phyloP scores from a whole-genome alignment of 768 basidiomycete species.

The Fibroporia radiculosa region DNA sequence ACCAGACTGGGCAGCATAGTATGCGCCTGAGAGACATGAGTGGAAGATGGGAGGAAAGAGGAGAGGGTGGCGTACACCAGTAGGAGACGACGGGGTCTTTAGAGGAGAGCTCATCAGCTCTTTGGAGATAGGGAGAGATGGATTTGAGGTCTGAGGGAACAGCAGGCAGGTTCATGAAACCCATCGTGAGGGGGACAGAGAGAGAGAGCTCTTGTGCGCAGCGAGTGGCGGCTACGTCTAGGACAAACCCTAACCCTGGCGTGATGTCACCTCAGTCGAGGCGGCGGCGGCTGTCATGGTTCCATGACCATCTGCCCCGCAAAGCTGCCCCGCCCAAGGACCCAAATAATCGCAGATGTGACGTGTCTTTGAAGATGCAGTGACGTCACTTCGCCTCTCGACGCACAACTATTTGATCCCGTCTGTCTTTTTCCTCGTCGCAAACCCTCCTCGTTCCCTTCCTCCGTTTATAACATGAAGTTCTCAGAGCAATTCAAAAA shows the following conservation, averaged over 20 bases:
- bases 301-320: too few relatives aligned
- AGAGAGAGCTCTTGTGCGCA: too few relatives aligned
- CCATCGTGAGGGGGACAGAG: too few relatives aligned
- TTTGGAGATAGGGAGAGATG: constrained; percentile 75
- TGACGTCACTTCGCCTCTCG: not conserved
- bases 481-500: constrained; percentile 22
- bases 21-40: constrained; percentile 51
- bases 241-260: too few relatives aligned
- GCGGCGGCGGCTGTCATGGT: too few relatives aligned
- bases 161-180: constrained; percentile 49
- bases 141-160: constrained; percentile 54
- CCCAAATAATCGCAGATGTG: too few relatives aligned
- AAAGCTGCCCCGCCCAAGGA: too few relatives aligned
- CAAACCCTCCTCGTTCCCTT: too few relatives aligned
- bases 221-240: too few relatives aligned
- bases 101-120: constrained; percentile 78
- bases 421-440: not conserved
- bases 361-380: not conserved
- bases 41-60: constrained; percentile 6
- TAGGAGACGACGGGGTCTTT: constrained; percentile 88
- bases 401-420: not conserved
- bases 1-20: constrained; percentile 86
- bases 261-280: too few relatives aligned
- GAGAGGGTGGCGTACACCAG: constrained; percentile 67
- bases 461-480: constrained; percentile 3